A percentile compares a stretch with the other conserved stretches of the same genome.
Evolutionary conservation across 164 flowering plant species (phyloP).

Genomic region (Umbellularia californica): DNA sequence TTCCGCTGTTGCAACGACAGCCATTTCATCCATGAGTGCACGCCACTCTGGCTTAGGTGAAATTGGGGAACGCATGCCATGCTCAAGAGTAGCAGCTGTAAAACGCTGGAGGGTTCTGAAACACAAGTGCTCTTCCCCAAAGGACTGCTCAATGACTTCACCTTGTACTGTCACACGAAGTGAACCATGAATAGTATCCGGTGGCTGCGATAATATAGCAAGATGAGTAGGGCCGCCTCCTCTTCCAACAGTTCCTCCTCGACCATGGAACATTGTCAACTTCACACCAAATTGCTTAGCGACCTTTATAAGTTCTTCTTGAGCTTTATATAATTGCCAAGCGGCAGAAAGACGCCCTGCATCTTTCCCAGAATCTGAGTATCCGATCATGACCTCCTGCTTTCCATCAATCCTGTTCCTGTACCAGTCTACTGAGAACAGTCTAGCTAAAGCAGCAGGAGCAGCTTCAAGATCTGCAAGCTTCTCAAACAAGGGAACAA

Average conservation of each 20-base stretch:
- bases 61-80: conserved; percentile 89
- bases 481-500: conserved; percentile 94
- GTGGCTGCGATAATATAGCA: conserved; percentile 97
- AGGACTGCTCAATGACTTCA: conserved; percentile 96
- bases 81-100: conserved; percentile 98
- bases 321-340: conserved; percentile 94
- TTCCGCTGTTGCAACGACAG: conserved; percentile 77
- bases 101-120: conserved; percentile 94
- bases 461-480: conserved; percentile 93
- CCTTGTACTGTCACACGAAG: conserved; percentile 97
- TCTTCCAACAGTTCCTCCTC: conserved; percentile 98
- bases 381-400: conserved; percentile 99
- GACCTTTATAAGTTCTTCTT: conserved; percentile 91
- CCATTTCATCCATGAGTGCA: conserved; percentile 83
- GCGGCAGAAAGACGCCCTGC: conserved; percentile 97
- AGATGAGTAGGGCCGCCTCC: conserved; percentile 99
- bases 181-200: conserved; percentile 92
- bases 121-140: conserved; percentile 97
- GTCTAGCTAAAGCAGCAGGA: conserved; percentile 87
- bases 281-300: conserved; percentile 85
- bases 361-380: conserved; percentile 97
- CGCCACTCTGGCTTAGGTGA: conserved; percentile 98
- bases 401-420: conserved; percentile 76
- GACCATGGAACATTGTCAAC: conserved; percentile 96
- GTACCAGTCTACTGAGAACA: conserved; percentile 94